Base-by-base conservation (phyloP, 176 grass and related monocot genomes). In the Tillandsia leiboldiana region DNA sequence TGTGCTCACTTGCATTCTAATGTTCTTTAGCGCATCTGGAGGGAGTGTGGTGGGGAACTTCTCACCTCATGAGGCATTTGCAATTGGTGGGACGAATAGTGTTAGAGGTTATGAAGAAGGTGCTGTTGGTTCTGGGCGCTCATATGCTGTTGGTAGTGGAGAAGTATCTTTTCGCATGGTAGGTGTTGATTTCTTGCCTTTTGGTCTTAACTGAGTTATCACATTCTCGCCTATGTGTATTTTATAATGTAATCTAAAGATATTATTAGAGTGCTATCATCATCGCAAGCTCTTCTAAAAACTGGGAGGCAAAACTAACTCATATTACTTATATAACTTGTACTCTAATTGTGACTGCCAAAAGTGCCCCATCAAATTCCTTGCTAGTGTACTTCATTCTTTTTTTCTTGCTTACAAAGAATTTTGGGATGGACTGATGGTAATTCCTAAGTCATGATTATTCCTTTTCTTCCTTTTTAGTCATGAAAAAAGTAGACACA, bases 81-180 rank as follows among this genome's bases (percentile, higher is more conserved):
- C 87, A 48, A 90, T 93, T 77, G 94, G 94, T 71, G 94, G 94
- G 58, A 88, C 87, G 24, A 93, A 99, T 76, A 99, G 82, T 78
- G 94, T 99, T 47, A 89, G 94, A 83, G 94, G 94, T 83, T 99
- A 99, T 10, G 87, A 93, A 69, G 94, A 93, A 82, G 94, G 90
- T 52, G 87, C 90, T 29, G 80, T 99, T 68, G 87, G 90, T 12
- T 90, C 86, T 72, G 94, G 87, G 5, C 77, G 84, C 8, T 90
- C 86, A 64, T 86, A 88, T 84, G 87, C 75, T 64, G 84, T 93
- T 49, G 94, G 86, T 53, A 90, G 90, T 75, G 87, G 94, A 64
- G 89, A 99, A 90, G 66, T 93, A 54, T 90, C 94, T 58, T 93
- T 84, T 48, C 77, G 70, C 15, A 73, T 93, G 94, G 94, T 99